Percentiles rank a stretch among this genome's conserved stretches.
Conservation (phyloP, 805 yeast genomes). For the Pichia kluyveri region DNA sequence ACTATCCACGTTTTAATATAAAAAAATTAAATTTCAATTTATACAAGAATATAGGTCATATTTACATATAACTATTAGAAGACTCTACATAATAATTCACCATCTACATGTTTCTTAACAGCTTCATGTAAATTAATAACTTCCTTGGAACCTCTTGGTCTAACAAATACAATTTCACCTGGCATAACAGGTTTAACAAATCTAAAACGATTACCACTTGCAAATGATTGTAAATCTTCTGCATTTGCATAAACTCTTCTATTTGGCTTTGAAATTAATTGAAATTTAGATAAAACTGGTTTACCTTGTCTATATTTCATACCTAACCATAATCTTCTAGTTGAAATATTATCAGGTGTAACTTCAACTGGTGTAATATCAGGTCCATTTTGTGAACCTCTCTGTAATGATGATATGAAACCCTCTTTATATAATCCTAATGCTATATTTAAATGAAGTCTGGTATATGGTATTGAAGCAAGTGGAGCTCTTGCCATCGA, state of each 20-base stretch:
- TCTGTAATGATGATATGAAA: constrained; percentile 70
- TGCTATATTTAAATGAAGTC: constrained; percentile 75
- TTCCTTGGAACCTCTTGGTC: constrained; percentile 37
- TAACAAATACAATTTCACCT: constrained; percentile 77
- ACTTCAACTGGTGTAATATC: constrained; percentile 65
- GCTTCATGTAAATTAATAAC: constrained; percentile 77
- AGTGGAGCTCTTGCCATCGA: constrained; percentile 62
- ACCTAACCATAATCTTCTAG: constrained; percentile 87
- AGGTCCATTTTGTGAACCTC: constrained; percentile 82
- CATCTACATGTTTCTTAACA: constrained; percentile 57
- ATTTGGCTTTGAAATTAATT: constrained; percentile 78
- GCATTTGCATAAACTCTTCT: constrained; percentile 56
- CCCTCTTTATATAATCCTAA: constrained; percentile 87
- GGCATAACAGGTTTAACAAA: constrained; percentile 75
- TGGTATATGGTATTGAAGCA: constrained; percentile 77
- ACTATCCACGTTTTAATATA: no score
- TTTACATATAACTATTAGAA: background rate
- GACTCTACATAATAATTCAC: constrained; percentile 77
- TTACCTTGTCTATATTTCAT: constrained; percentile 75
- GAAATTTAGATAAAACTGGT: constrained; percentile 66
- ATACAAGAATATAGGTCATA: background rate
- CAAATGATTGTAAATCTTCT: constrained; percentile 61
- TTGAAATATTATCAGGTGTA: constrained; percentile 78
- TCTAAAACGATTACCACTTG: constrained; percentile 69
- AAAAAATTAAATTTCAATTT: background rate